phyloP scores from a whole-genome alignment of 2,329 filamentous ascomycete genomes.

The Claviceps spartinae region DNA sequence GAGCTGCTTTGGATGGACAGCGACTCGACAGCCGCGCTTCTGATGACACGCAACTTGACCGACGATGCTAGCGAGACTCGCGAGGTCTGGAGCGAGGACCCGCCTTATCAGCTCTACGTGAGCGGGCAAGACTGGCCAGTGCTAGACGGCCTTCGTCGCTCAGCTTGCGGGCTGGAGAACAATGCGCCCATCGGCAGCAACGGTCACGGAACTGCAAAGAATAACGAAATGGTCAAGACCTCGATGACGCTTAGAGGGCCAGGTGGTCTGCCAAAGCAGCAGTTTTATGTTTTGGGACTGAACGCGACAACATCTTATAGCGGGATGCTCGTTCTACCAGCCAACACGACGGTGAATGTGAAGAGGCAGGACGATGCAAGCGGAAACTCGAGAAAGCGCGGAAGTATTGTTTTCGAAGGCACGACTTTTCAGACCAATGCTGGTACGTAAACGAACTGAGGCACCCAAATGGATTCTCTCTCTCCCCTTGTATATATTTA shows the following conservation, averaged over 20 bases:
- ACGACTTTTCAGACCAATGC: constrained; percentile 68
- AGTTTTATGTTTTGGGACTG: constrained; percentile 72
- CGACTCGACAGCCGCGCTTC: constrained; percentile 62
- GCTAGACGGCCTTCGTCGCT: constrained; percentile 59
- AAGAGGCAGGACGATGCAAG: constrained; percentile 19
- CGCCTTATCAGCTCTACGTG: constrained; percentile 68
- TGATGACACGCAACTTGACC: constrained; percentile 66
- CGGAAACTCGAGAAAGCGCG: constrained; percentile 34
- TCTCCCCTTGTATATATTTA: too few species aligned
- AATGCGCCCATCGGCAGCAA: constrained; percentile 50
- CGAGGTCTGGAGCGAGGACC: constrained; percentile 33
- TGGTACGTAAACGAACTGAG: constrained; percentile 35
- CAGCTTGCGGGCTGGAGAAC: constrained; percentile 65
- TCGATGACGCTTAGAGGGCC: constrained; percentile 57
- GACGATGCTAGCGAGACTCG: constrained; percentile 39
- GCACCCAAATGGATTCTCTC: too few species aligned
- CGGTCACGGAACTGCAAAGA: constrained; percentile 22
- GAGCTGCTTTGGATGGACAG: constrained; percentile 73
- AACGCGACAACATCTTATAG: constrained; percentile 58
- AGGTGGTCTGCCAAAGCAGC: constrained; percentile 62
- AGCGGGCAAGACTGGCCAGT: constrained; percentile 45
- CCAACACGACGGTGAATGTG: constrained; percentile 31
- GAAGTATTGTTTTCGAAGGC: constrained; percentile 58
- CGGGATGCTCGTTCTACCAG: constrained; percentile 56
- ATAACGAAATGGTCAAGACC: constrained; percentile 30